Conservation (phyloP, 306 rosid species). For the Lathyrus aphaca region DNA sequence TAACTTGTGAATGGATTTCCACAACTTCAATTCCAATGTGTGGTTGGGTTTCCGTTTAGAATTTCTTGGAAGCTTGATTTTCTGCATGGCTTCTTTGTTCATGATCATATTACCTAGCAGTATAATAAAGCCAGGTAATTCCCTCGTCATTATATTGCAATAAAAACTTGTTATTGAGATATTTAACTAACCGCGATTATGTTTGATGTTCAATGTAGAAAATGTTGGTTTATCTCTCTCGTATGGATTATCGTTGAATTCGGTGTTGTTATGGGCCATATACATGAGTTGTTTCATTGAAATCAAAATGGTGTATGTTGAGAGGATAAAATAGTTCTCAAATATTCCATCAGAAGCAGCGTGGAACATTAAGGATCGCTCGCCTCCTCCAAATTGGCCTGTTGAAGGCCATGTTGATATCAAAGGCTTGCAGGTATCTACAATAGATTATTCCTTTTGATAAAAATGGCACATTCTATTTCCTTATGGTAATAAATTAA, state of each 20-base stretch:
- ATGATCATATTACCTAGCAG: conserved; percentile 88
- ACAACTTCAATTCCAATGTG: conserved; percentile 84
- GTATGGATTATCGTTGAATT: conserved; percentile 80
- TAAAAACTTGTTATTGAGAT: not conserved
- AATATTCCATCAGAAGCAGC: conserved; percentile 78
- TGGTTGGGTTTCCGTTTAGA: conserved; percentile 97
- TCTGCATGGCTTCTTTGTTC: conserved; percentile 78
- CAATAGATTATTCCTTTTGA: not conserved
- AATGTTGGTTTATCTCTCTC: conserved; percentile 88
- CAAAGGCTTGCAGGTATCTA: conserved; percentile 71
- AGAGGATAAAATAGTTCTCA: conserved; percentile 83
- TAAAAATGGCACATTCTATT: too few relatives aligned
- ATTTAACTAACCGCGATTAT: conserved; percentile 31
- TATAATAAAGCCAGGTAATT: conserved; percentile 78
- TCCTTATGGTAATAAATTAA: not conserved
- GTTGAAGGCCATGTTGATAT: conserved; percentile 76
- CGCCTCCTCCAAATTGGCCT: conserved; percentile 89
- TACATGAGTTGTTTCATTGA: conserved; percentile 91
- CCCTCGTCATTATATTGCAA: conserved; percentile 10
- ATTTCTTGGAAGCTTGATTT: conserved; percentile 74
- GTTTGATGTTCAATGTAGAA: conserved; percentile 51
- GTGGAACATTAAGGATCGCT: conserved; percentile 66
- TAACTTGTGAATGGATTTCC: conserved; percentile 90
- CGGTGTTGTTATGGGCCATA: conserved; percentile 72
- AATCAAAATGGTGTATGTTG: conserved; percentile 96